These are phyloP conservation scores for Batkoa obscura DNA, from an alignment of 371 early-diverging fungal genomes.

Conservation along the genomic window DNA sequence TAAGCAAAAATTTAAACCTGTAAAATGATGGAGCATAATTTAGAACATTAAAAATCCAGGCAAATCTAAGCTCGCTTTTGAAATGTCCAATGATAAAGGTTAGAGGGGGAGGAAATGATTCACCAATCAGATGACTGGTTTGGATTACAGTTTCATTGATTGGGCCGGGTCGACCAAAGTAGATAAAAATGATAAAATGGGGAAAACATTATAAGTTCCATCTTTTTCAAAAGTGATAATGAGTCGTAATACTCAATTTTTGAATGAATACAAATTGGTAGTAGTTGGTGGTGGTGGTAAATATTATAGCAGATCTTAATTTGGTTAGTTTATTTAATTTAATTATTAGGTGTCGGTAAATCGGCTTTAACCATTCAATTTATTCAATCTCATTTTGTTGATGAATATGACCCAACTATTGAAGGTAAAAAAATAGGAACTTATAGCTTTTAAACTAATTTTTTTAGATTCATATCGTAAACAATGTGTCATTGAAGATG, in stretches of 20 bases:
- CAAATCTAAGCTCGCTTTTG: no score
- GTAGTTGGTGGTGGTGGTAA: conserved; percentile 79
- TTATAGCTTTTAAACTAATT: no score
- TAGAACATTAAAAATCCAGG: no score
- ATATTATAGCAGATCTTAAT: conserved; percentile 7
- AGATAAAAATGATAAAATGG: no score
- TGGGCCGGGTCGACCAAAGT: no score
- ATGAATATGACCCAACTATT: conserved; percentile 89
- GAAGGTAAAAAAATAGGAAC: conserved; percentile 28
- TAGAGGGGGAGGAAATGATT: no score
- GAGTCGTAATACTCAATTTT: conserved; percentile 15
- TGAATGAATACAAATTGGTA: conserved; percentile 59
- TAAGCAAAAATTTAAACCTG: no score
- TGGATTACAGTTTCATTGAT: not conserved
- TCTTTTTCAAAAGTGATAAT: no score
- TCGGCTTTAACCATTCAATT: conserved; percentile 84
- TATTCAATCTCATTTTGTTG: conserved; percentile 74
- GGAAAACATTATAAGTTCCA: no score
- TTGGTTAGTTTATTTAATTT: not conserved
- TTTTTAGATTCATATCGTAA: conserved; percentile 71
- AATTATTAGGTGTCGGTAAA: conserved; percentile 44
- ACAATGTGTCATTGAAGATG: conserved; percentile 65
- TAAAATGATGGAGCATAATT: no score
- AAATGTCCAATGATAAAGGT: no score
- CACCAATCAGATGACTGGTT: not conserved